Evolutionary conservation across 2,329 filamentous ascomycete genomes (phyloP), one percentile per base, ranked within the genome.

Genomic region (Calonectria pseudoreteaudii): DNA sequence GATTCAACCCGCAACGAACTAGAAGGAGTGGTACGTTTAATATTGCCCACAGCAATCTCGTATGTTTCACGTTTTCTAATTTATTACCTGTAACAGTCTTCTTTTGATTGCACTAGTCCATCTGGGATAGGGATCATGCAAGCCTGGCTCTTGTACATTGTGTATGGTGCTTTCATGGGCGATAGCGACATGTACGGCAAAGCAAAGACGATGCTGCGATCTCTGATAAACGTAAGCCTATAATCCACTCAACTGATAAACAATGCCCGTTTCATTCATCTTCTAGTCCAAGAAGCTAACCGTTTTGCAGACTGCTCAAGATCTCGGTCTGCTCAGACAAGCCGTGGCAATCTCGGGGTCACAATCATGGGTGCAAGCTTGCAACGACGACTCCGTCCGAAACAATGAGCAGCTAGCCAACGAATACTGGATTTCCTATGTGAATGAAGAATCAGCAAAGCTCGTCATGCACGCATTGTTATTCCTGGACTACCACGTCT

Each of bases 381-480:
- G 56, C 41, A 31, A 36, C 50, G 14, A 64, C 34, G 26, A 34
- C 11, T 60, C 49, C 2, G 20, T 66, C 7, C 41, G 53, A 20
- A 47, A 30, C 38, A 75, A 71, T 71, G 76, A 68, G 34, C 76
- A 75, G 31, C 68, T 64, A 5, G 72, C 78, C 0, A 75, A 81
- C 26, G 68, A 74, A 26, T 71, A 73, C 23, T 83, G 82, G 82
- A 75, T 69, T 34, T 52, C 74, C 10, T 83, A 79, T 44, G 75
- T 82, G 26, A 71, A 79, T 2, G 75, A 81, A 44, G 82, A 83
- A 72, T 82, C 82, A 3, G 79, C 81, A 75, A 83, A 82, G 65
- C 68, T 83, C 5, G 79, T 75, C 50, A 75, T 83, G 56, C 81
- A 83, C 64, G 76, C 80, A 7, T 75, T 83, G 1, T 69, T 81